A percentile compares a stretch with the other conserved stretches of the same genome.
Conservation (phyloP, 345 rosid species). For the Rhodomyrtus tomentosa region DNA sequence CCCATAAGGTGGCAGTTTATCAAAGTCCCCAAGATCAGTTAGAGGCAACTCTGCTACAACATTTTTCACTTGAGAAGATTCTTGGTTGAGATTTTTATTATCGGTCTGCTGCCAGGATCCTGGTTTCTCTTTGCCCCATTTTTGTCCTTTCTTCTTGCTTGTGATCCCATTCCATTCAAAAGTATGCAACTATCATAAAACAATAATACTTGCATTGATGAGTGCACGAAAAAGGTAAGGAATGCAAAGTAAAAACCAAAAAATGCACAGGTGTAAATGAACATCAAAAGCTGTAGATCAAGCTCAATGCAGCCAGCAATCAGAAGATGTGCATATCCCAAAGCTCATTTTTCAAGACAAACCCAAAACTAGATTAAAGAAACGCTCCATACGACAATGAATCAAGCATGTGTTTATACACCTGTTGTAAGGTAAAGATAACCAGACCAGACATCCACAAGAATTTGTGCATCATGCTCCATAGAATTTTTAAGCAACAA, state of each 20-base stretch:
- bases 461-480: background rate
- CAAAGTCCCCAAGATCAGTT: background rate
- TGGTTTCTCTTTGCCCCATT: slow-evolving; percentile 75
- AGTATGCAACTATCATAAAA: slow-evolving; percentile 26
- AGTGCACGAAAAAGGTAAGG: background rate
- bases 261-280: background rate
- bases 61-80: slow-evolving; percentile 13
- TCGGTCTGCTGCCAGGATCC: slow-evolving; percentile 30
- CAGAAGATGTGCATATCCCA: background rate
- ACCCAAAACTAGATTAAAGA: background rate
- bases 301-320: background rate
- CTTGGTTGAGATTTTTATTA: slow-evolving; percentile 25
- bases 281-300: background rate
- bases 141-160: slow-evolving; percentile 88
- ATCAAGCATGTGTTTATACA: background rate
- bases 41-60: slow-evolving; percentile 19
- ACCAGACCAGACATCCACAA: background rate
- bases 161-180: slow-evolving; percentile 76
- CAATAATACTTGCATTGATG: background rate
- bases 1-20: background rate
- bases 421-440: background rate
- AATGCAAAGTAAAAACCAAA: background rate
- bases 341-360: background rate
- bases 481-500: background rate
- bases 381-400: background rate